phyloP scores from a whole-genome alignment of 345 rosid species.

The Rhodamnia rubescens region DNA sequence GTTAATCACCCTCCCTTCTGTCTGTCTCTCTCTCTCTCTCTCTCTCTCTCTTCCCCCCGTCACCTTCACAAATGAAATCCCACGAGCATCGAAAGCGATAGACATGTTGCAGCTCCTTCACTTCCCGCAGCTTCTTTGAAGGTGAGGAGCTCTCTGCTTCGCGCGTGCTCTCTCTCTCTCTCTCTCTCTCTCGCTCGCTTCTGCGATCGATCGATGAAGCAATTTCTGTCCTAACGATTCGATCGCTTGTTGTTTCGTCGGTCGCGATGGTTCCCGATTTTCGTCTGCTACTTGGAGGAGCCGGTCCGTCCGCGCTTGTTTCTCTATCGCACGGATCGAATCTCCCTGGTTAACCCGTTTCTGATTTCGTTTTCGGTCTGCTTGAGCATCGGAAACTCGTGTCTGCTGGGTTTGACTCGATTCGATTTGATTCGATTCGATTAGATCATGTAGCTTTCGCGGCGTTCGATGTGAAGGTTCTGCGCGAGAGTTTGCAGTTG shows the following conservation, averaged over 20 bases:
- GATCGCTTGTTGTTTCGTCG: background rate
- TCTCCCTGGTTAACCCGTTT: background rate
- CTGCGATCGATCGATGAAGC: background rate
- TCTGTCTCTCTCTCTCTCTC: background rate
- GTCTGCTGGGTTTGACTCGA: background rate
- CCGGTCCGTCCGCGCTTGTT: background rate
- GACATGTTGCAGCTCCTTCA: background rate
- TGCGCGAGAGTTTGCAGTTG: background rate
- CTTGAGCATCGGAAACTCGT: background rate
- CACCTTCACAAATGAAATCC: background rate
- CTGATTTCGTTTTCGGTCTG: background rate
- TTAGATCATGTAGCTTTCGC: background rate
- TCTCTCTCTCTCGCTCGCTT: background rate
- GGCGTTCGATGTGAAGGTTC: background rate
- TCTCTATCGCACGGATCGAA: background rate
- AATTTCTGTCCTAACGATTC: background rate
- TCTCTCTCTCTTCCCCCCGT: background rate
- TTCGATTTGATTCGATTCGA: background rate
- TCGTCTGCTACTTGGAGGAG: background rate
- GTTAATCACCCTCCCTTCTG: background rate
- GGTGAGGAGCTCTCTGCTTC: background rate
- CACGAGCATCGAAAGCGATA: background rate
- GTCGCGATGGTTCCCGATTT: background rate
- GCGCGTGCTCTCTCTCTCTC: background rate
- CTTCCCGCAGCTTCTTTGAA: background rate